Base-by-base conservation (phyloP, 176 grass and related monocot species). In the Zoysia japonica region DNA sequence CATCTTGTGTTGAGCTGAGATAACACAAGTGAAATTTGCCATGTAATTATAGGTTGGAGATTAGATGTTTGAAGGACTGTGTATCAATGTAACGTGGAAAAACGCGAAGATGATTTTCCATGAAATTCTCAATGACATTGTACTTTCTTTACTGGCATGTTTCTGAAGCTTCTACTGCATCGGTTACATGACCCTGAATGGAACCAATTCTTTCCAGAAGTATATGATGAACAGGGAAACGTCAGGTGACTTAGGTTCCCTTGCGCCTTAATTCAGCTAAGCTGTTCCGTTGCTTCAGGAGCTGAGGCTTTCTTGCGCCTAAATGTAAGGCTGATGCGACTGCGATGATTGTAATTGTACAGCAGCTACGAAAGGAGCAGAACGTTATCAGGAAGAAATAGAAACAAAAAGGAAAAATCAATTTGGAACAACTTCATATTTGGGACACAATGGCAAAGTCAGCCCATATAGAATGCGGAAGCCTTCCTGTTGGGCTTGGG, bases 41-140 rank as follows among this genome's bases (percentile, higher is more conserved):
- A 9, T 84, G 86, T 80, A 84, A 54, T 36, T 87, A 52, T 55
- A 84, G 28, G 61, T n/a, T 51, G 59, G 52, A 78, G 50, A 44
- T 11, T 79, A 69, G 81, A 78, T 60, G 51, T 36, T 14, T 67
- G 2, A 47, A 61, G 20, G 39, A 1, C 9, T 37, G 48, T 37
- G 48, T 64, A 50, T 39, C 72, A 47, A 47, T 10, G 7, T 60
- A 12, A 46, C 7, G 52, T 10, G 51, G 20, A 41, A 39, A 79
- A 0, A 39, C 3, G n/a, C 37, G 20, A 12, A 53, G 46, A 64
- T 46, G 57, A 7, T 35, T 17, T 0, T 44, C 49, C 76, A 5
- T 66, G 39, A 9, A 60, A 60, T 66, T 40, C 41, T 12, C 11
- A 2, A 1, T 45, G 6, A 68, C 65, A 57, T 43, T 62, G 41